Evolutionary conservation across 1,284 basidiomycete species (phyloP).

Genomic region (Irpex sp.): DNA sequence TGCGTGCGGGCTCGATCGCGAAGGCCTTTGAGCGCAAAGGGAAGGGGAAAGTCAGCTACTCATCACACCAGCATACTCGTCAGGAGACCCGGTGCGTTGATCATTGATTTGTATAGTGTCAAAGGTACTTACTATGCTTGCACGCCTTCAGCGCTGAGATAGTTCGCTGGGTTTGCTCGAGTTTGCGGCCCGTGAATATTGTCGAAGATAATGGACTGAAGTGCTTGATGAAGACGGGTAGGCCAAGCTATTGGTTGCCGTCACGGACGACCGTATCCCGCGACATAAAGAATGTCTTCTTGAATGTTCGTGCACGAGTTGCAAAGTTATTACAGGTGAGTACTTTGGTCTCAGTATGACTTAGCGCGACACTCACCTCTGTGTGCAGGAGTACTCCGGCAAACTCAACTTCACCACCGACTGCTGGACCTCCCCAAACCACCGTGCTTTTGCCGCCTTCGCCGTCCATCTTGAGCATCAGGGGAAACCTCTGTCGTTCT

Average conservation of each 20-base stretch:
- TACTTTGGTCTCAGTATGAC: background rate
- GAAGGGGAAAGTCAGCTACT: constrained; percentile 20
- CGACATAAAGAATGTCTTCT: constrained; percentile 19
- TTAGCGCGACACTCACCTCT: constrained; percentile 5
- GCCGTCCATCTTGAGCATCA: background rate
- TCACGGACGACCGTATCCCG: constrained; percentile 23
- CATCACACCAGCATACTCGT: constrained; percentile 22
- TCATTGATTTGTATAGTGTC: constrained; percentile 7
- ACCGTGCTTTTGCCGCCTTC: background rate
- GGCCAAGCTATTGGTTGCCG: constrained; percentile 26
- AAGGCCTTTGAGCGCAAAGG: constrained; percentile 24
- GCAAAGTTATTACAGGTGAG: background rate
- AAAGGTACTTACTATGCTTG: background rate
- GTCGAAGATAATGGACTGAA: constrained; percentile 24
- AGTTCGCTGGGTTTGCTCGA: background rate
- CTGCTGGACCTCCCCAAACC: constrained; percentile 5
- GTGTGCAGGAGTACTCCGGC: background rate
- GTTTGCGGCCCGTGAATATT: constrained; percentile 18
- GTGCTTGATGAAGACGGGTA: constrained; percentile 30
- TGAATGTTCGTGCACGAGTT: background rate
- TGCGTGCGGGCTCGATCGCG: constrained; percentile 24
- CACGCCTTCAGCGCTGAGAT: background rate
- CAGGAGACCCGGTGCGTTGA: constrained; percentile 25
- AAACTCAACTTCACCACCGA: background rate
- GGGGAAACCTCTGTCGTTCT: background rate